Base-by-base conservation (phyloP, 768 basidiomycete species). In the Tricholoma matsutake region DNA sequence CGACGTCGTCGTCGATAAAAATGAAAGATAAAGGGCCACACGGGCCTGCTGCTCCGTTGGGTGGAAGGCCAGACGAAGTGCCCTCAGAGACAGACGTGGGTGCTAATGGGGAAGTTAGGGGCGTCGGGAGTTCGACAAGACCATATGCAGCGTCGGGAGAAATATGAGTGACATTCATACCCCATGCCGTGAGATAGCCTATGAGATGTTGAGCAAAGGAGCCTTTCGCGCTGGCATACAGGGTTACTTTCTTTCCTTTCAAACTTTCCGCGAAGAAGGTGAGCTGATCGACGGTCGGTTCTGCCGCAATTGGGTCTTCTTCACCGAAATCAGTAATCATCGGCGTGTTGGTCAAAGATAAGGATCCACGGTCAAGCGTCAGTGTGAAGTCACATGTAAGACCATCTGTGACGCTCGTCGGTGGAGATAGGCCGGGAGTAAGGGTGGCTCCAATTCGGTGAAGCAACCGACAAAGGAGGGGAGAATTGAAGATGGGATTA, bases 121-220 rank as follows among this genome's bases (percentile, higher is more conserved):
- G 63, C 43, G 62, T 56, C 61, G 56, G 70, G 63, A 31, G 62
- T 49, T 53, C 73, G 4, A 65, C 70, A 56, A 68, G 64, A 7
- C 68, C 71, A 56, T 90, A 86, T 2, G 72, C 72, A 20, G 81
- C 83, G 10, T 87, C 86, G 1, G 83, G 78, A 7, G 88, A 86
- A 47, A 87, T 80, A 75, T 95, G 94, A 56, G 85, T 87, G 45
- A 98, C 88, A 67, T 96, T 93, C 87, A 98, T 84, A 11, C 96
- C 95, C 96, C 96, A 98, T 5, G 91, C 85, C 20, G 91, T 92
- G 60, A 99, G 81, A 74, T 96, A 97, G 65, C 90, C 91, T 25
- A 95, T 95, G 35, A 99, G 79, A 72, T 97, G 93, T 56, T 90
- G 91, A 0, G 95, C 96, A 68, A 98, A 99, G 2, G 88, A 85